These are phyloP conservation scores for Lithohypha guttulata DNA, from an alignment of 2,329 filamentous ascomycete species.

Conservation along the genomic window DNA sequence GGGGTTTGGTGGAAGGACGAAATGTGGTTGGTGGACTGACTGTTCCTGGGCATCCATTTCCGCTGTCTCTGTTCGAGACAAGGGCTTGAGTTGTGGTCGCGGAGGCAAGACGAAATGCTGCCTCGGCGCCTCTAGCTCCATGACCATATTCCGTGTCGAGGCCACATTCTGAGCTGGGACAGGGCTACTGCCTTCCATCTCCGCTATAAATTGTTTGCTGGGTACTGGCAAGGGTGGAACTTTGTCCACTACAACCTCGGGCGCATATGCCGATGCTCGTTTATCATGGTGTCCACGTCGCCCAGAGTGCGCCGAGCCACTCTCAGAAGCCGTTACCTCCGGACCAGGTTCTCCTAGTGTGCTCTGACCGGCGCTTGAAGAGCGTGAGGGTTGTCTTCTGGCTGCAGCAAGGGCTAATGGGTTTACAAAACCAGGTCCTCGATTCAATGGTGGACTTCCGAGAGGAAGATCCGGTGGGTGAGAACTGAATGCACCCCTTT, in stretches of 20 bases:
- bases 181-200: slow-evolving; percentile 15
- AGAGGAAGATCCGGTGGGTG: slow-evolving; percentile 3
- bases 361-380: slow-evolving; percentile 7
- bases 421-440: not conserved
- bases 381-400: not conserved
- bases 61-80: too few species aligned
- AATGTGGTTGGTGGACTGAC: too few species aligned
- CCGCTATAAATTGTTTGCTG: slow-evolving; percentile 14
- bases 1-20: too few species aligned
- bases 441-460: slow-evolving; percentile 2
- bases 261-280: slow-evolving; percentile 2
- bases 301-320: slow-evolving; percentile 4
- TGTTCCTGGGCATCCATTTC: too few species aligned
- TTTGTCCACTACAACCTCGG: slow-evolving; percentile 3
- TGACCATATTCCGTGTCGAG: not conserved
- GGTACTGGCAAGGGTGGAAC: slow-evolving; percentile 7
- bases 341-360: slow-evolving; percentile 19
- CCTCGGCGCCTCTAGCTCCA: slow-evolving; percentile 16
- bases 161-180: not conserved
- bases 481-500: slow-evolving; percentile 7
- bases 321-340: slow-evolving; percentile 11
- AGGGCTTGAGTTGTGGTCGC: slow-evolving; percentile 8
- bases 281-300: not conserved
- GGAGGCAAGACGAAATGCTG: slow-evolving; percentile 18
- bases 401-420: not conserved